Percentiles rank a stretch among this genome's conserved stretches.
Evolutionary conservation across 257 asterid species (phyloP).

Genomic region (Gentiana dahurica): DNA sequence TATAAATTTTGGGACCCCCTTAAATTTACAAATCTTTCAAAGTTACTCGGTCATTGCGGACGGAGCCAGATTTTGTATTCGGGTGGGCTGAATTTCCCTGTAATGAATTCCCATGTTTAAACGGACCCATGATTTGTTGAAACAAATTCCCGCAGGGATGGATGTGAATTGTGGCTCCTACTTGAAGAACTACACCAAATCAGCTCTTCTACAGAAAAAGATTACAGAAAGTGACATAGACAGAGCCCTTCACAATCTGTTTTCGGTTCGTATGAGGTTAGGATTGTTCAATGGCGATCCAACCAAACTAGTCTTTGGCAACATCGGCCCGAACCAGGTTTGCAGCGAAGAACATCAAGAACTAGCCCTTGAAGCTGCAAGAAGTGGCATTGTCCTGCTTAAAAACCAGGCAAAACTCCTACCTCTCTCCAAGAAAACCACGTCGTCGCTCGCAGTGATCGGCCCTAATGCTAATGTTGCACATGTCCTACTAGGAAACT

Average conservation of each 20-base stretch:
- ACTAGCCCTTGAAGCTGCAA: conserved; percentile 70
- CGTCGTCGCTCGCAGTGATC: conserved; percentile 46
- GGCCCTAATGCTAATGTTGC: conserved; percentile 65
- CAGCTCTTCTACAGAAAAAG: conserved; percentile 52
- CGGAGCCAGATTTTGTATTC: no score
- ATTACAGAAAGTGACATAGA: conserved; percentile 34
- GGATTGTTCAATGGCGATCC: conserved; percentile 75
- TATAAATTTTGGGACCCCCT: no score
- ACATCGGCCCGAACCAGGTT: conserved; percentile 42
- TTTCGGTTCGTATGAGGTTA: conserved; percentile 65
- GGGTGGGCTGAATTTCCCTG: no score
- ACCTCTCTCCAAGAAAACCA: conserved; percentile 43
- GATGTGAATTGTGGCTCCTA: conserved; percentile 72
- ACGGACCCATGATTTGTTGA: not conserved
- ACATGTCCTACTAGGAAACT: conserved; percentile 46
- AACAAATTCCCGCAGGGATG: conserved; percentile 44
- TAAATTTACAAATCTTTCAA: no score
- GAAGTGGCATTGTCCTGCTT: conserved; percentile 69
- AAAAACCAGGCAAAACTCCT: conserved; percentile 61
- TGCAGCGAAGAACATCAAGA: conserved; percentile 56
- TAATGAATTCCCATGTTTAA: no score
- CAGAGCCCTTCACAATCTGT: conserved; percentile 77
- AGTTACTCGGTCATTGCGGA: no score
- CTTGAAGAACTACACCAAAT: conserved; percentile 52
- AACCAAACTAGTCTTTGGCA: conserved; percentile 29